Conservation (phyloP, 768 basidiomycete species). For the Serendipita sp. region DNA sequence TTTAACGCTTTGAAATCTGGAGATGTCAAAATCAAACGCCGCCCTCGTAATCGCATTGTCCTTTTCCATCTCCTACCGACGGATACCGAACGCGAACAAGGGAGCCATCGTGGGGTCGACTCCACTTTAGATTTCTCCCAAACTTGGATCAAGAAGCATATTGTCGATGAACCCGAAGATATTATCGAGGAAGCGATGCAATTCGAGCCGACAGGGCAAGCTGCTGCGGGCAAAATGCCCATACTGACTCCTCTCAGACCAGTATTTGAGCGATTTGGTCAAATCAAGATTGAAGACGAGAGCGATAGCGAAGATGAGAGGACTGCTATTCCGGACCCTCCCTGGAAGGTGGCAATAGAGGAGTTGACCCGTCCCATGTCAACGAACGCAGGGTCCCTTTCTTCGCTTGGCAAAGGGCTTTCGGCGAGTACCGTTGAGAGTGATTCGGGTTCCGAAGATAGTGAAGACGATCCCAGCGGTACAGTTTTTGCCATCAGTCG, state of each 20-base stretch:
- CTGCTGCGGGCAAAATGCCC: background rate
- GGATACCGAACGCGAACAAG: background rate
- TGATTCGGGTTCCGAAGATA: background rate
- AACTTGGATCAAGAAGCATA: background rate
- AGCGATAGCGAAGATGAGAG: background rate
- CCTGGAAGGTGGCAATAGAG: constrained; percentile 1
- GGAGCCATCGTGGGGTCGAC: background rate
- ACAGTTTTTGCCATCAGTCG: background rate
- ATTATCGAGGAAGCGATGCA: background rate
- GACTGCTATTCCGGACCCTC: background rate
- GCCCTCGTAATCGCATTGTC: background rate
- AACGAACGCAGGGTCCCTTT: background rate
- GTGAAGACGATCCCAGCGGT: background rate
- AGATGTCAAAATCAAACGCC: background rate
- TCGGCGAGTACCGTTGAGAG: background rate
- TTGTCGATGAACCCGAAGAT: background rate
- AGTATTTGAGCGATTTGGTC: background rate
- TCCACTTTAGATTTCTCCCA: background rate
- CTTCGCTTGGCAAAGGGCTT: background rate
- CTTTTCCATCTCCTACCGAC: background rate
- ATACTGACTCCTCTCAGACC: background rate
- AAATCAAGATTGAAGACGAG: constrained; percentile 1
- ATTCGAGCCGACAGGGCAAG: background rate
- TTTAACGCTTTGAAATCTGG: background rate
- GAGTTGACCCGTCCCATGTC: background rate